Conservation (phyloP, 805 yeast genomes). For the Alloascoidea hylecoeti region DNA sequence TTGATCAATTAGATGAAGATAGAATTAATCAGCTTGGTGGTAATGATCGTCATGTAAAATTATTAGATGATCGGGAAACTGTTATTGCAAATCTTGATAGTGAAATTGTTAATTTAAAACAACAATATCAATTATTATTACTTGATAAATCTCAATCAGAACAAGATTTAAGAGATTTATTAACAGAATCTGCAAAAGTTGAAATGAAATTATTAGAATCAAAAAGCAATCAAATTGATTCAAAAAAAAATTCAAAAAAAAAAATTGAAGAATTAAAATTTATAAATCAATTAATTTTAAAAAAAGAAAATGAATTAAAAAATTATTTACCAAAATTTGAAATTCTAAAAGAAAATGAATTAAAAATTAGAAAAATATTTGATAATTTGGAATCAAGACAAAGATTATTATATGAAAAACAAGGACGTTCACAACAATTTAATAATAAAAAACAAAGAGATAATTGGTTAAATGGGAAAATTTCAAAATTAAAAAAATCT, state of each 20-base stretch:
- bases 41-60: slow-evolving; percentile 38
- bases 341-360: slow-evolving; percentile 25
- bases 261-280: not conserved
- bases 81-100: slow-evolving; percentile 28
- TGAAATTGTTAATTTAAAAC: slow-evolving; percentile 29
- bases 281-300: not conserved
- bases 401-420: slow-evolving; percentile 50
- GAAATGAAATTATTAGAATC: slow-evolving; percentile 9
- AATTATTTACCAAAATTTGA: slow-evolving; percentile 26
- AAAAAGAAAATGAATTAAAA: not conserved
- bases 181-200: slow-evolving; percentile 33
- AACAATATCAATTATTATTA: slow-evolving; percentile 32
- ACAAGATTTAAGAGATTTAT: slow-evolving; percentile 31
- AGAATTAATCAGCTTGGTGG: slow-evolving; percentile 35
- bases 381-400: slow-evolving; percentile 33
- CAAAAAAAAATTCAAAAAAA: slow-evolving; percentile 3
- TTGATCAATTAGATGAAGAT: slow-evolving; percentile 45
- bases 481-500: slow-evolving; percentile 20
- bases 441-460: slow-evolving; percentile 43
- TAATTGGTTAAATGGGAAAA: slow-evolving; percentile 45
- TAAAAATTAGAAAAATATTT: slow-evolving; percentile 22
- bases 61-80: slow-evolving; percentile 48
- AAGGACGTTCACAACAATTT: slow-evolving; percentile 54
- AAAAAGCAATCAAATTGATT: slow-evolving; percentile 22
- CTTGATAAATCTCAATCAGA: slow-evolving; percentile 45